Base-by-base conservation (phyloP, 78 protist species). In the Polysphondylium violaceum region DNA sequence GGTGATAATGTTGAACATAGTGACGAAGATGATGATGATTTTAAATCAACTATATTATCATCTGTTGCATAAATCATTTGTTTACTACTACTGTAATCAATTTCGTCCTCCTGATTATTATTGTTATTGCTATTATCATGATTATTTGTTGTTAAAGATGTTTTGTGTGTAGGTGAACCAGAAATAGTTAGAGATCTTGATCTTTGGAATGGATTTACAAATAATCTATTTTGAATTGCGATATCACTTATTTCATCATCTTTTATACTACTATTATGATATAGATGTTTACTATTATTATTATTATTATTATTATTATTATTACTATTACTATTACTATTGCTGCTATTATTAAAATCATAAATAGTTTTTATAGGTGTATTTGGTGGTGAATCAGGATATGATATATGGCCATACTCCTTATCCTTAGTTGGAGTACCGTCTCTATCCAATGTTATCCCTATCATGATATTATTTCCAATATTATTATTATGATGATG, bases 171-270 rank as follows among this genome's bases (percentile, higher is more conserved):
- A 35, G 77, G 77, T 55, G 89, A 31, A 1, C 89, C 89, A 14
- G 89, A 65, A 17, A 81, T 55, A 31, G 89, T 81, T n/a, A 63
- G 50, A 9, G 89, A 64, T 81, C 89, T 81, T 4, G 38, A 12
- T 23, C 89, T 35, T 2, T 56, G 16, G 16, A 44, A 7, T 44
- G 87, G 87, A 47, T 67, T 76, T 40, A 76, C 35, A 33, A 76
- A 76, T 76, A 60, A 53, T 59, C 63, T n/a, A 59, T 65, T 60
- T 21, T 63, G 58, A 63, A 47, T 55, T 14, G 74, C 87, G 2
- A 76, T 63, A 33, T 76, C 87, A 47, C 87, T 76, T 11, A 60
- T 67, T 69, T 69, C 76, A 6, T 69, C 74, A 14, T 67, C 51
- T 11, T 23, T 23, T n/a, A 6, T 11, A 16, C 3, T 36, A 33